phyloP scores from a whole-genome alignment of 345 rosid genomes.

The Acer yangbiense region DNA sequence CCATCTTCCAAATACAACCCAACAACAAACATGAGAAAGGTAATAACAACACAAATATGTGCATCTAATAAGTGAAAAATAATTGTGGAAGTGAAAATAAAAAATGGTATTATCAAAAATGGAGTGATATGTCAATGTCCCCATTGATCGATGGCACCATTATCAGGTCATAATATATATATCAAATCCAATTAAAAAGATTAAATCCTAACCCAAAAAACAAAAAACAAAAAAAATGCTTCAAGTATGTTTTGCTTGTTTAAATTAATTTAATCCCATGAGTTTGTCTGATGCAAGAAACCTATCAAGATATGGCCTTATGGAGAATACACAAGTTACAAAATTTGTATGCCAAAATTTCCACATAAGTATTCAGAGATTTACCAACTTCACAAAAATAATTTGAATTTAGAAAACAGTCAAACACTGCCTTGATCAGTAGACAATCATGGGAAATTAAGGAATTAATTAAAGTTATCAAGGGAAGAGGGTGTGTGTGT shows the following conservation, averaged over 20 bases:
- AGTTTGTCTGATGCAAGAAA: background rate
- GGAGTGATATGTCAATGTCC: background rate
- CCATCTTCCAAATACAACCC: background rate
- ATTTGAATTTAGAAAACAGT: background rate
- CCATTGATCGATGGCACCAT: background rate
- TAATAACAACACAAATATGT: background rate
- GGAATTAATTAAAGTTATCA: background rate
- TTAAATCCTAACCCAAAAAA: conserved; percentile 32
- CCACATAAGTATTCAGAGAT: background rate
- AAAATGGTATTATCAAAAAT: background rate
- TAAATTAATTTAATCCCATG: background rate
- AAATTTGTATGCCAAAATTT: background rate
- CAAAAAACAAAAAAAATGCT: background rate
- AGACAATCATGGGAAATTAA: background rate
- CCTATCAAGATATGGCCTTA: background rate
- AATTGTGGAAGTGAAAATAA: background rate
- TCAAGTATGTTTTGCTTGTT: background rate
- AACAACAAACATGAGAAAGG: background rate
- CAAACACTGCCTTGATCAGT: too few species aligned
- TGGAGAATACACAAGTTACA: background rate
- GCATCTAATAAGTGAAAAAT: background rate
- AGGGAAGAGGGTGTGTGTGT: background rate
- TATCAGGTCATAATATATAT: too few species aligned
- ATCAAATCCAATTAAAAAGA: conserved; percentile 8
- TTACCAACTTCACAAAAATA: background rate